Evolutionary conservation across 1,284 basidiomycete species (phyloP), one percentile per base, ranked within the genome.

Genomic region (Ceratobasidium sp.): DNA sequence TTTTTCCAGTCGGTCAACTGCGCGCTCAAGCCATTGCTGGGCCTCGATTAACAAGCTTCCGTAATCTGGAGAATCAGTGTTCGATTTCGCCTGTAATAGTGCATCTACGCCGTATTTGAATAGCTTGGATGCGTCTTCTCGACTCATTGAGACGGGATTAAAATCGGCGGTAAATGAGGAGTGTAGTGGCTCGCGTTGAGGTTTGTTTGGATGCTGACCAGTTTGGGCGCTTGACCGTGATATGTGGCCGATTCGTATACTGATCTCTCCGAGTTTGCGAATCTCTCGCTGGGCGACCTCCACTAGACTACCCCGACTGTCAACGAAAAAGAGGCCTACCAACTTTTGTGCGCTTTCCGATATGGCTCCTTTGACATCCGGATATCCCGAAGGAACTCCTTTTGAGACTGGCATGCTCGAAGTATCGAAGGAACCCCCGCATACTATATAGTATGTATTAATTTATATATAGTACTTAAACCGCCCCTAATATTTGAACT

Each of bases 371-470:
- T 16, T n/a, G 7, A 73, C 27, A 30, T 57, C 70, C 30, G 46
- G 35, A 50, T 73, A 73, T 20, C 70, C 57, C 0, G 57, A 73
- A 52, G 70, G 55, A 27, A 73, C 70, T 60, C 70, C 70, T n/a
- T 73, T 73, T n/a, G 70, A 73, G 55, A 62, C 57, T 30, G 70
- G 70, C 14, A 73, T 73, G 70, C 70, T 73, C 20, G 70, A 73
- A 35, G 70, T 73, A 16, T 73, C 70, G 30, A 62, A 52, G 30
- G 33, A 35, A 8, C 70, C 70, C 20, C 70, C 70, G 12, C 95
- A 96, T 84, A 89, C 89, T 7, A 88, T 96, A 79, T 91, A 96
- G 94, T 95, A 82, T 83, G 93, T 87, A 52, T 10, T 12, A 54
- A 55, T 46, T 70, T 77, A 33, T 27, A 35, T 27, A 20, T 35